Evolutionary conservation across 2,329 filamentous ascomycete species (phyloP).

Genomic region (Emergomyces orientalis): DNA sequence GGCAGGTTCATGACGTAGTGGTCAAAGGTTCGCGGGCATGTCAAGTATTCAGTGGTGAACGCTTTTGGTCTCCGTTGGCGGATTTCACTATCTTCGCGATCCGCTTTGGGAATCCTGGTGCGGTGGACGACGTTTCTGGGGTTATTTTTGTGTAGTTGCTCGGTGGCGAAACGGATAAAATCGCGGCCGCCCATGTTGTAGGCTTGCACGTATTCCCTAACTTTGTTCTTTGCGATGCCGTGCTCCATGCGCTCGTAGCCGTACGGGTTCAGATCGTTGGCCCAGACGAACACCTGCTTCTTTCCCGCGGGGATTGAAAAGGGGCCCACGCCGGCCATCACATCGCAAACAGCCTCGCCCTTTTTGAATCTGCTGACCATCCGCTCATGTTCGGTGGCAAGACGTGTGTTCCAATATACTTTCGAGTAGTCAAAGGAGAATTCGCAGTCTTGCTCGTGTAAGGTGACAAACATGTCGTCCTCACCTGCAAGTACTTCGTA

Average conservation of each 20-base stretch:
- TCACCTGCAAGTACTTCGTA: slow-evolving; percentile 83
- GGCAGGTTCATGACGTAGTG: slow-evolving; percentile 99
- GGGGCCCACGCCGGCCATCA: slow-evolving; percentile 95
- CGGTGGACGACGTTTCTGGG: slow-evolving; percentile 42
- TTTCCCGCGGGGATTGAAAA: slow-evolving; percentile 89
- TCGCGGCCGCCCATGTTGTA: slow-evolving; percentile 73
- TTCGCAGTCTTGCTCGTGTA: slow-evolving; percentile 72
- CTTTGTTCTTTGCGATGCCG: slow-evolving; percentile 71
- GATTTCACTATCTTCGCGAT: slow-evolving; percentile 31
- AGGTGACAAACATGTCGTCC: slow-evolving; percentile 72
- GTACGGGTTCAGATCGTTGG: slow-evolving; percentile 93
- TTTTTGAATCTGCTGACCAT: slow-evolving; percentile 66
- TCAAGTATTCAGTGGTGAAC: slow-evolving; percentile 15
- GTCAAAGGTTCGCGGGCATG: slow-evolving; percentile 60
- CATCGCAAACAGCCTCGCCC: slow-evolving; percentile 85
- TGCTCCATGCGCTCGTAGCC: slow-evolving; percentile 64
- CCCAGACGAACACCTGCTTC: slow-evolving; percentile 85
- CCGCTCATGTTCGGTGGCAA: slow-evolving; percentile 80
- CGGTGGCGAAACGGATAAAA: slow-evolving; percentile 67
- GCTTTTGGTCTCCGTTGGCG: slow-evolving; percentile 20
- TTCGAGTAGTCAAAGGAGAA: slow-evolving; percentile 92
- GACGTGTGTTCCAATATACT: slow-evolving; percentile 94
- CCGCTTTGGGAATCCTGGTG: not conserved
- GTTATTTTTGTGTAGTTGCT: slow-evolving; percentile 38
- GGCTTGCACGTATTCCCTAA: slow-evolving; percentile 60